A percentile compares a stretch with the other conserved stretches of the same genome.
Conservation (phyloP, 306 rosid species). For the Begonia masoniana region DNA sequence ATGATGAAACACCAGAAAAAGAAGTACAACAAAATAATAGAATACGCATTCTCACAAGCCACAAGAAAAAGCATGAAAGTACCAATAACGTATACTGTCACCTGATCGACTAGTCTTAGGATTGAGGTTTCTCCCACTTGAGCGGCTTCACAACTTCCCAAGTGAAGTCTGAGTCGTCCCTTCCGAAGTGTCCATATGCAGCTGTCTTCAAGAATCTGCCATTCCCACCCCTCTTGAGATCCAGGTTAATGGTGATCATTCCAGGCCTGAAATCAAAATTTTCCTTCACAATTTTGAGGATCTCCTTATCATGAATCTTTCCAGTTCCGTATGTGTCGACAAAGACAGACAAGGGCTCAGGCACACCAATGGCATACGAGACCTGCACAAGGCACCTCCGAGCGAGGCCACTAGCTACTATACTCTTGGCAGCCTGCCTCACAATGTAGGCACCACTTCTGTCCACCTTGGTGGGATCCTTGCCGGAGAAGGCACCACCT, state of each 20-base stretch:
- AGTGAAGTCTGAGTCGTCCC: slow-evolving; percentile 59
- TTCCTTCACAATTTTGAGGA: slow-evolving; percentile 52
- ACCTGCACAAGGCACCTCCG: slow-evolving; percentile 53
- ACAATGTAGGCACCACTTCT: slow-evolving; percentile 61
- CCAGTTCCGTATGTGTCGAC: slow-evolving; percentile 48
- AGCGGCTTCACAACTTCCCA: slow-evolving; percentile 70
- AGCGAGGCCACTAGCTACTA: slow-evolving; percentile 51
- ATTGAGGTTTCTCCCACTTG: slow-evolving; percentile 52
- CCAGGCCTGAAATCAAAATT: slow-evolving; percentile 58
- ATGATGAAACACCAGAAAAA: too few relatives aligned
- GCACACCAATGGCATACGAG: slow-evolving; percentile 61
- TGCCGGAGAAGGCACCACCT: slow-evolving; percentile 63
- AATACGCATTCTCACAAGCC: too few relatives aligned
- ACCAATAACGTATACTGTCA: too few relatives aligned
- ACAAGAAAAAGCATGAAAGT: too few relatives aligned
- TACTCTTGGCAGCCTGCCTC: slow-evolving; percentile 60
- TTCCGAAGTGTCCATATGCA: slow-evolving; percentile 66
- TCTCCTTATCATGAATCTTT: slow-evolving; percentile 48
- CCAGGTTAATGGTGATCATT: slow-evolving; percentile 59
- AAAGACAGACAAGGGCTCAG: slow-evolving; percentile 53
- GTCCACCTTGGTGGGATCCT: slow-evolving; percentile 70
- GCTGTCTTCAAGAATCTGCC: slow-evolving; percentile 55
- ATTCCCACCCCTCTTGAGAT: slow-evolving; percentile 53
- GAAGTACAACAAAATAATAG: too few relatives aligned
- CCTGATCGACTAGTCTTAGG: slow-evolving; percentile 14